Evolutionary conservation across 768 basidiomycete species (phyloP), one percentile per base, ranked within the genome.

Genomic region (Mycena indigotica): DNA sequence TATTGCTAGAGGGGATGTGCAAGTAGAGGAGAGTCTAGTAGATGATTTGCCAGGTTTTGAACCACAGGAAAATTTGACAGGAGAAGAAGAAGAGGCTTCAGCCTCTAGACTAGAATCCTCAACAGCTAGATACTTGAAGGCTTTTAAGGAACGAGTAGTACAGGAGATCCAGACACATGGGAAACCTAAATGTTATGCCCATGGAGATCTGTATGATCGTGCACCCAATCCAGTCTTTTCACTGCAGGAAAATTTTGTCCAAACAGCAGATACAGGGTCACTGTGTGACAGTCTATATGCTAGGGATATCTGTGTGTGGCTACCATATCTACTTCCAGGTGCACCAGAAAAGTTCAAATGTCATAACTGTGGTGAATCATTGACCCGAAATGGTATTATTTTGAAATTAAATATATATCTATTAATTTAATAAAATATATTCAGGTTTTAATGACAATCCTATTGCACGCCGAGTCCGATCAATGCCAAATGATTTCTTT

Each of bases 361-460:
- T 24, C n/a, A n/a, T n/a, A 30, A 32, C 19, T 64, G 63, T 39
- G 56, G 59, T 2, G 29, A 41, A 17, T 29, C 3, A n/a, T 29
- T 64, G 3, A 45, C 49, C 4, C 51, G 50, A 39, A 56, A 64
- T 17, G 59, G 60, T 61, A 26, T 3, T 30, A n/a, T 6, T 26
- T 40, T 29, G 6, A 21, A 10, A n/a, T 38, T 38, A n/a, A n/a
- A n/a, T n/a, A n/a, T n/a, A n/a, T 38, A 10, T 38, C 35, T 38
- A n/a, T 10, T 10, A 10, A 30, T 39, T 28, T 48, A 1, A 16
- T 6, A 10, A 16, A 28, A 21, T 57, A 5, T 13, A 29, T 19
- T 16, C 29, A 63, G 58, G 58, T 2, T 63, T 56, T 32, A 60
- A 56, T 39, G 58, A 61, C 16, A 39, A 64, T 26, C 63, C 60